These are phyloP conservation scores for Guadua angustifolia DNA, from an alignment of 176 grass and related monocot species.

Conservation along the genomic window DNA sequence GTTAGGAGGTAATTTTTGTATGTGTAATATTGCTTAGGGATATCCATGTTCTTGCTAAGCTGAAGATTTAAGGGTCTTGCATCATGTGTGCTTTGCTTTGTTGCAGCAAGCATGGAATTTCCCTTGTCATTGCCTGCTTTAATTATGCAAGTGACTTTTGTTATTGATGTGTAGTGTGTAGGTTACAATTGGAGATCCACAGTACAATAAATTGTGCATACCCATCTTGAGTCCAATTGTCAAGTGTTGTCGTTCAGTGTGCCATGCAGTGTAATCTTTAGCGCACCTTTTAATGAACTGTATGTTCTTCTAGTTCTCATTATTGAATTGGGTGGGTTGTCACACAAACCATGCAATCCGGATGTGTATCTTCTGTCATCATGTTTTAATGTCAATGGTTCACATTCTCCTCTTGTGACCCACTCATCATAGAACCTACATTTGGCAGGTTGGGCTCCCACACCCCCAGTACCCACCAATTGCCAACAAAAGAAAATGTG, in stretches of 20 bases:
- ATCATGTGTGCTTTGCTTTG: neutral
- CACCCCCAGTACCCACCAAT: neutral
- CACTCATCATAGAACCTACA: neutral
- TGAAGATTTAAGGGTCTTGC: neutral
- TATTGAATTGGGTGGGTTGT: constrained; percentile 5
- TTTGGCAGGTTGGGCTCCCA: neutral
- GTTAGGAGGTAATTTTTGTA: neutral
- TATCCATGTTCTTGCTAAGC: constrained; percentile 2
- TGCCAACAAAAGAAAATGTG: neutral
- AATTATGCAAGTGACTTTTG: neutral
- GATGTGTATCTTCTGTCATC: neutral
- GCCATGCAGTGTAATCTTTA: neutral
- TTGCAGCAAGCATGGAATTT: neutral
- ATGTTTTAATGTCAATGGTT: neutral
- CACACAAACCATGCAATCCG: too few relatives aligned
- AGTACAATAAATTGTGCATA: neutral
- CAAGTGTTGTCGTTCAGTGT: neutral
- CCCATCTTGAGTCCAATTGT: neutral
- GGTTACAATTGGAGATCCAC: neutral
- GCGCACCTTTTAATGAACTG: neutral
- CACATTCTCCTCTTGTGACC: neutral
- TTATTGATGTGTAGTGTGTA: neutral
- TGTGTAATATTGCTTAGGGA: neutral
- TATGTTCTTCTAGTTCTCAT: neutral
- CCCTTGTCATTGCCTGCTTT: neutral